Evolutionary conservation across 2,329 filamentous ascomycete genomes (phyloP), one percentile per base, ranked within the genome.

Genomic region (Apiospora sp.): DNA sequence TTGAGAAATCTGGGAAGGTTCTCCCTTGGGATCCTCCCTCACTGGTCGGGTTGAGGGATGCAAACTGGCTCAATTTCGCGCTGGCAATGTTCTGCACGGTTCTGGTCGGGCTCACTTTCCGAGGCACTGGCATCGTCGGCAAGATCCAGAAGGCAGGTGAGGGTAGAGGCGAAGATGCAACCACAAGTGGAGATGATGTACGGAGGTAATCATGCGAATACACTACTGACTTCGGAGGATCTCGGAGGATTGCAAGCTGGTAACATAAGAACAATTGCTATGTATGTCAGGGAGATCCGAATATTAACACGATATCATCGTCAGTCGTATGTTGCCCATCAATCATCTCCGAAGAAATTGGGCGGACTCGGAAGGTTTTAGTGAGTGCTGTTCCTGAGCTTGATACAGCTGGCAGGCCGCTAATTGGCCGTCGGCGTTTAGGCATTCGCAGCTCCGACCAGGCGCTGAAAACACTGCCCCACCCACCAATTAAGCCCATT

Each of bases 181-280:
- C 75, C 13, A 72, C 74, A 71, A 74, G 71, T 68, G 49, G 75
- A 37, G 70, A 71, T 37, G 69, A 72, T 24, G 34, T 64, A 8
- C 58, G 87, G 89, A 61, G 84, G 87, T 41, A 92, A 92, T 64
- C 93, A 90, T 41, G 89, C 87, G 1, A 89, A 92, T 74, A 92
- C 92, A 77, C 82, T 92, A 2, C 84, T 92, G 46, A 85, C 92
- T 41, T 80, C 81, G 61, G 79, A 80, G 92, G 46, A 85, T 92
- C 43, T 80, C 81, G 61, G 79, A 80, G 24, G 79, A 80, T 70
- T 77, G 87, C 16, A 76, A 78, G 71, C n/a, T 51, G 49, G n/a
- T 27, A 14, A 51, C 7, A 49, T n/a, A n/a, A n/a, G 10, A 27
- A 4, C 8, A 10, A 27, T 7, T 1, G 89, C 89, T 74, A 88